A percentile compares a stretch with the other conserved stretches of the same genome.
Conservation (phyloP, 306 rosid species). For the Fragaria vesca region DNA sequence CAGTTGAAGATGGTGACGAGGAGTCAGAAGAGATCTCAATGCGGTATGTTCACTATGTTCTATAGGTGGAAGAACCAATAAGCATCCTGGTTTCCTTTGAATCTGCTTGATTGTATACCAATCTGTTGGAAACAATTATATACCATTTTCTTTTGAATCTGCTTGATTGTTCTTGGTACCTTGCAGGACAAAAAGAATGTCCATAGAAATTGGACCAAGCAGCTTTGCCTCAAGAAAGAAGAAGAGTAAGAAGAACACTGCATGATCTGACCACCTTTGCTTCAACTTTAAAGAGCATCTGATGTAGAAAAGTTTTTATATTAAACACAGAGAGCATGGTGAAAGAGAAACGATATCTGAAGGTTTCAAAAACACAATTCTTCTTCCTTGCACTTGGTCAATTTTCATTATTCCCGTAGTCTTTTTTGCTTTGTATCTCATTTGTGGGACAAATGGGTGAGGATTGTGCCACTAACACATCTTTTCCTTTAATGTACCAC, state of each 20-base stretch:
- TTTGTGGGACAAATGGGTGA: not conserved
- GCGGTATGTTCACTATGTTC: slow-evolving; percentile 41
- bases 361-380: not conserved
- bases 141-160: not conserved
- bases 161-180: not conserved
- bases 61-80: slow-evolving; percentile 1
- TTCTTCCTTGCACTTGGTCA: not conserved
- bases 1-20: slow-evolving; percentile 40
- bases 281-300: slow-evolving; percentile 11
- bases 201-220: slow-evolving; percentile 84
- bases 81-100: not conserved
- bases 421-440: not conserved
- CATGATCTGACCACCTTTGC: slow-evolving; percentile 20
- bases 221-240: slow-evolving; percentile 91
- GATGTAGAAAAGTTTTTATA: slow-evolving; percentile 7
- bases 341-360: not conserved
- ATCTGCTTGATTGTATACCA: not conserved
- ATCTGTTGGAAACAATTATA: not conserved
- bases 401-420: not conserved
- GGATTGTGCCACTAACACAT: not conserved
- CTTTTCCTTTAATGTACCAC: not conserved
- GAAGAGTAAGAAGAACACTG: slow-evolving; percentile 62
- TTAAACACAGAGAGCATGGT: not conserved
- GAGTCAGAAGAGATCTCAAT: slow-evolving; percentile 65
- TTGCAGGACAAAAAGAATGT: slow-evolving; percentile 81